phyloP scores from a whole-genome alignment of 208 protist species.

The Vickermania spadyakhi region DNA sequence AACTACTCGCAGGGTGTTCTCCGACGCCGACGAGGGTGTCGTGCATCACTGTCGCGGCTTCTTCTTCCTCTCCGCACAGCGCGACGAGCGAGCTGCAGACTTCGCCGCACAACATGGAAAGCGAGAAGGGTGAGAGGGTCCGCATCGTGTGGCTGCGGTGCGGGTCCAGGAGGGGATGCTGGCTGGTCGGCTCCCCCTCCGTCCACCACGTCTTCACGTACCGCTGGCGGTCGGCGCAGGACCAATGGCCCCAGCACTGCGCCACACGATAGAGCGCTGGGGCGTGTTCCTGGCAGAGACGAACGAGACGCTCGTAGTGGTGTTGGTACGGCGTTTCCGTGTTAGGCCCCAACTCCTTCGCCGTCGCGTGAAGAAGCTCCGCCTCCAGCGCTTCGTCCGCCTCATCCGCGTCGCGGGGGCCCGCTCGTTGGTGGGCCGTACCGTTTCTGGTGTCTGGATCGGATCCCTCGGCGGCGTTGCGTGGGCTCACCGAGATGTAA shows the following conservation, averaged over 20 bases:
- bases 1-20: neutral
- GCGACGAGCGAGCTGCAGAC: neutral
- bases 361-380: neutral
- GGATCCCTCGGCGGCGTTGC: too few relatives aligned
- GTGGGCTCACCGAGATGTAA: too few relatives aligned
- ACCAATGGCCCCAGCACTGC: conserved; percentile 1
- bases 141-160: neutral
- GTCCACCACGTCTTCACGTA: neutral
- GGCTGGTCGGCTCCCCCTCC: neutral
- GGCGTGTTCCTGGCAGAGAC: neutral
- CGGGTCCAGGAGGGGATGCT: neutral
- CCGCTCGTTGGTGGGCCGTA: too few relatives aligned
- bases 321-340: neutral
- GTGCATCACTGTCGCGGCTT: neutral
- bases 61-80: neutral
- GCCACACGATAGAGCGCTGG: neutral
- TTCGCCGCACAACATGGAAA: neutral
- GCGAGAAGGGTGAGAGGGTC: neutral
- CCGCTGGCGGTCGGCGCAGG: neutral
- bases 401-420: neutral
- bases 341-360: neutral
- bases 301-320: neutral
- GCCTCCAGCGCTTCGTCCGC: neutral
- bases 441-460: too few relatives aligned
- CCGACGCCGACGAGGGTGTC: neutral